phyloP scores from a whole-genome alignment of 768 basidiomycete species.

The Termitomyces sp. region DNA sequence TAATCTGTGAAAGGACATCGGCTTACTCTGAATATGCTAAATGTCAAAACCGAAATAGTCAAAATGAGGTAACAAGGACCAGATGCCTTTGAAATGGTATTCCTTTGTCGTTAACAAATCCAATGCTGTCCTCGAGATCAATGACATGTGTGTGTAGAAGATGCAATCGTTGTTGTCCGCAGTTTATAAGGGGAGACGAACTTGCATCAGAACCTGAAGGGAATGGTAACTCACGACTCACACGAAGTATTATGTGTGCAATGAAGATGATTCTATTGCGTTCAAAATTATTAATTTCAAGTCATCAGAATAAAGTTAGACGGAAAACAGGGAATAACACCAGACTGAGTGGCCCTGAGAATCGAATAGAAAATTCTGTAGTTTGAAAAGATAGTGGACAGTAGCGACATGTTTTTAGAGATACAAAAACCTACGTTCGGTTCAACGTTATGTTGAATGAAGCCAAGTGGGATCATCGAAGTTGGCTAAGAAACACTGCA shows the following conservation, averaged over 20 bases:
- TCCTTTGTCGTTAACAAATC: constrained; percentile 57
- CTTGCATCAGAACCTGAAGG: constrained; percentile 11
- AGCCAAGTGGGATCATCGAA: constrained; percentile 89
- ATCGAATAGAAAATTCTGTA: constrained; percentile 92
- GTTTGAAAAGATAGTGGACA: constrained; percentile 10
- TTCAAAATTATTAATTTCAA: background rate
- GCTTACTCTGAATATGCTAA: too few relatives aligned
- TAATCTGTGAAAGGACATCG: too few relatives aligned
- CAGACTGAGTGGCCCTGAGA: constrained; percentile 90
- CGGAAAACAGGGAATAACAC: constrained; percentile 57
- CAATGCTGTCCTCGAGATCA: constrained; percentile 72
- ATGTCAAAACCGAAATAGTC: constrained; percentile 24
- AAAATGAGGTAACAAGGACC: constrained; percentile 18
- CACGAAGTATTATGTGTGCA: constrained; percentile 97
- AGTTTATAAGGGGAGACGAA: constrained; percentile 49
- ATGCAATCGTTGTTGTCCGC: constrained; percentile 87
- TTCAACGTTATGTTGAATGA: constrained; percentile 98
- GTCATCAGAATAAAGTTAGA: constrained; percentile 1
- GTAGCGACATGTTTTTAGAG: constrained; percentile 14
- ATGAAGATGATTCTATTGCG: constrained; percentile 73
- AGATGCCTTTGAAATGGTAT: too few relatives aligned
- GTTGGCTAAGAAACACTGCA: constrained; percentile 10
- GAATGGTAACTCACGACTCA: constrained; percentile 25
- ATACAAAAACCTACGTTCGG: constrained; percentile 60
- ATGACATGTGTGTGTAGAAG: constrained; percentile 91